Base-by-base conservation (phyloP, 805 yeast species). In the Phaffomyces opuntiae region DNA sequence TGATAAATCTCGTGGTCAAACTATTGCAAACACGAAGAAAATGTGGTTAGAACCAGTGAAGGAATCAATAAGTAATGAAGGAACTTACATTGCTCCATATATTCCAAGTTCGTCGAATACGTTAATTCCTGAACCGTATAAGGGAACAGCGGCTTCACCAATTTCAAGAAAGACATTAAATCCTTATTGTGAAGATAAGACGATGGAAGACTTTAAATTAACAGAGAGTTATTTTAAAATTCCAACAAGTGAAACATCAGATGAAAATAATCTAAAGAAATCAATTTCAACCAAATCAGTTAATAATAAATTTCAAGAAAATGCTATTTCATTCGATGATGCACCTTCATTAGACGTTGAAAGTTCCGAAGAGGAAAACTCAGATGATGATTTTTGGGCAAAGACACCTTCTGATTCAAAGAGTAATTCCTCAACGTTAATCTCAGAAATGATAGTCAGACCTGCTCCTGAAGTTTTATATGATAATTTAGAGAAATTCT, bases 391-490 rank as follows among this genome's bases (percentile, higher is more conserved):
- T 2, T 66, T 81, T 45, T 81, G 83, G 77, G 83, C 84, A 1
- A 78, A 78, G 43, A 60, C 65, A 0, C 73, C 73, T 5, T 45
- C 53, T 16, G 52, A 48, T 19, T 48, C 45, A 2, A 53, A 51
- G 25, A 52, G 55, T 12, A 55, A 59, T 37, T 55, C 56, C 21
- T 57, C 66, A 12, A 46, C 56, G 7, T 21, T 21, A 51, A 69
- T 55, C 24, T 48, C 57, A 26, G 67, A 66, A 45, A 78, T 82
- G 87, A 81, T 83, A 8, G 83, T 93, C 14, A 79, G 99, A 61
- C 99, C 99, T 2, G 89, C 98, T 0, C 84, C 96, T 1, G 98
- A 91, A 58, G 95, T 87, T 37, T 83, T 93, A 29, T 93, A 90
- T 61, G 87, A 88, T 46, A 90, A 93, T 56, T 74, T 93, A 50